Evolutionary conservation across 2,329 filamentous ascomycete genomes (phyloP).

Genomic region (Trichoderma sp.): DNA sequence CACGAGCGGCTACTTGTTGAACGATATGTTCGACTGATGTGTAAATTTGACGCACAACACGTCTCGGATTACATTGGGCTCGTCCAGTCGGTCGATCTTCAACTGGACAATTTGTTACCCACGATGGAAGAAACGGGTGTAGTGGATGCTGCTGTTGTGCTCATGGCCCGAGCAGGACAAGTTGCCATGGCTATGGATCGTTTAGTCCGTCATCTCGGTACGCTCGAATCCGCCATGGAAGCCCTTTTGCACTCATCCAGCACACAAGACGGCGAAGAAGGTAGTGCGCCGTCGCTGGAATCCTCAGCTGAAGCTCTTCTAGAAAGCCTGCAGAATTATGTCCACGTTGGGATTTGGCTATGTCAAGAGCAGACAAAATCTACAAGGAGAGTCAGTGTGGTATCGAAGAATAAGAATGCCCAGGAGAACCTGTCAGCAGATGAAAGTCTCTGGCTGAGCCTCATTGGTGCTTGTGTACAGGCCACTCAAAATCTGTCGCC

Average conservation of each 20-base stretch:
- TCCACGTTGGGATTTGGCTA: conserved; percentile 90
- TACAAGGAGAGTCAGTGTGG: conserved; percentile 42
- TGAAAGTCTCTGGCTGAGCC: conserved; percentile 57
- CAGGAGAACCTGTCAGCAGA: conserved; percentile 49
- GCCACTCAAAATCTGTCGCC: conserved; percentile 64
- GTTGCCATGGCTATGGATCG: conserved; percentile 79
- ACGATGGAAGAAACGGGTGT: conserved; percentile 86
- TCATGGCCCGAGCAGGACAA: conserved; percentile 87
- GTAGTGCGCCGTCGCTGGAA: conserved; percentile 50
- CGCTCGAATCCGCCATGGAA: conserved; percentile 73
- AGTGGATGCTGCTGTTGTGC: conserved; percentile 85
- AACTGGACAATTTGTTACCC: conserved; percentile 76
- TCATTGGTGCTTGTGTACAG: conserved; percentile 60
- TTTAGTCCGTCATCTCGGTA: conserved; percentile 75
- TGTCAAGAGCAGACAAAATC: conserved; percentile 81
- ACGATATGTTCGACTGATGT: conserved; percentile 87
- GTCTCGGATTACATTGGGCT: conserved; percentile 81
- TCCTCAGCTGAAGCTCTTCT: conserved; percentile 72
- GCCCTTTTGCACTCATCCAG: conserved; percentile 62
- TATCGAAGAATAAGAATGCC: conserved; percentile 49
- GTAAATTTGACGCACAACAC: conserved; percentile 74
- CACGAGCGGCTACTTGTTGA: conserved; percentile 66
- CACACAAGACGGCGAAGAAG: conserved; percentile 41
- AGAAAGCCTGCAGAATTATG: conserved; percentile 80
- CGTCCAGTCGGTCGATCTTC: conserved; percentile 73